Evolutionary conservation across 306 rosid species (phyloP).

Genomic region (Alnus rubra): DNA sequence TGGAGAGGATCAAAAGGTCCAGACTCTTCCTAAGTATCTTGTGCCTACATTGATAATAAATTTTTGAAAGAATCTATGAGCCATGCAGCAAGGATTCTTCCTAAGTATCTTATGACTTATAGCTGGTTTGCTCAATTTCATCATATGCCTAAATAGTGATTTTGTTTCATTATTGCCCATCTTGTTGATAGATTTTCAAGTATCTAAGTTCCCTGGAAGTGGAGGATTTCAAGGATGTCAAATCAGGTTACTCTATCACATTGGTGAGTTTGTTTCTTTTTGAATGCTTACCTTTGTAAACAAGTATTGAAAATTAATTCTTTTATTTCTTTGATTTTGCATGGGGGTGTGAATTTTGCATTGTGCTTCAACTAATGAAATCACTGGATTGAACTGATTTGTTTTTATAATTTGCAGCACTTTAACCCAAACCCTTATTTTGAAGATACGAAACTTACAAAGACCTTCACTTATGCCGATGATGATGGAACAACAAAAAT

Average conservation of each 20-base stretch:
- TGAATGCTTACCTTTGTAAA: neutral
- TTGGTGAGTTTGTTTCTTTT: constrained; percentile 61
- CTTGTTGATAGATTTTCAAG: constrained; percentile 69
- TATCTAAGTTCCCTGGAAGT: constrained; percentile 81
- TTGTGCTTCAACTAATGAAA: neutral
- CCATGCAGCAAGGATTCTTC: neutral
- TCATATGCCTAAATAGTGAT: constrained; percentile 5
- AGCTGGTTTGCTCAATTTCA: constrained; percentile 3
- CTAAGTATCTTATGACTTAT: neutral
- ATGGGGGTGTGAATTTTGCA: neutral
- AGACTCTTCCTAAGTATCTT: neutral
- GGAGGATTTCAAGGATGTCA: constrained; percentile 83
- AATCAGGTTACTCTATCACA: constrained; percentile 79
- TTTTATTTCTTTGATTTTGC: neutral
- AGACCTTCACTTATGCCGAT: constrained; percentile 70
- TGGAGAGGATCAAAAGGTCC: constrained; percentile 87
- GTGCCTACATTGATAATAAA: neutral
- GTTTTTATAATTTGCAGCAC: constrained; percentile 48
- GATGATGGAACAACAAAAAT: constrained; percentile 88
- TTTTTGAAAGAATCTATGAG: neutral
- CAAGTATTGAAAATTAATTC: neutral
- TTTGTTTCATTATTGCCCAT: constrained; percentile 8
- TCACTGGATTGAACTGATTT: neutral
- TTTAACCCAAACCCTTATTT: constrained; percentile 85
- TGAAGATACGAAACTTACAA: constrained; percentile 76